A percentile compares a stretch with the other conserved stretches of the same genome.
phyloP scores from a whole-genome alignment of 2,329 filamentous ascomycete species.

The Stachybotrys chlorohalonatus region DNA sequence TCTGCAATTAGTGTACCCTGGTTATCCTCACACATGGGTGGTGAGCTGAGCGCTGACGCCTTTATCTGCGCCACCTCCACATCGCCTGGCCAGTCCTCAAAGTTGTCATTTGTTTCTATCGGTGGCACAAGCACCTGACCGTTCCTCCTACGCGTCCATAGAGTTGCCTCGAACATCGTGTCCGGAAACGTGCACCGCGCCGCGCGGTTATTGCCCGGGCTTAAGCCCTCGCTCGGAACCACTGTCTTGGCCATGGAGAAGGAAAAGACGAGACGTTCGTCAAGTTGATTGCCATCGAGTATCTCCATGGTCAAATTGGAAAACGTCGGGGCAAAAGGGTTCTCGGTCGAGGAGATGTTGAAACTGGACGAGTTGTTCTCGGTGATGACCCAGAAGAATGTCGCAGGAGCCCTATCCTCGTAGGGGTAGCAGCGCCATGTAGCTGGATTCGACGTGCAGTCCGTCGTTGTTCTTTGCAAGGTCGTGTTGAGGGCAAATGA shows the following conservation, averaged over 20 bases:
- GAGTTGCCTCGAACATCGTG: slow-evolving; percentile 44
- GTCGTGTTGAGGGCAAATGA: slow-evolving; percentile 52
- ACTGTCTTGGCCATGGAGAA: slow-evolving; percentile 43
- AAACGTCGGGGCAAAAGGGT: slow-evolving; percentile 49
- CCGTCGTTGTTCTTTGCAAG: slow-evolving; percentile 41
- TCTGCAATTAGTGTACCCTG: slow-evolving; percentile 25
- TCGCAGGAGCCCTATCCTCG: slow-evolving; percentile 30
- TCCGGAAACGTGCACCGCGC: slow-evolving; percentile 49
- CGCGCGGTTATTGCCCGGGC: slow-evolving; percentile 31
- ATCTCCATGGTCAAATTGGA: slow-evolving; percentile 39
- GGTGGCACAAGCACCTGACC: slow-evolving; percentile 8
- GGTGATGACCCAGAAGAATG: slow-evolving; percentile 54
- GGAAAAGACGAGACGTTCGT: slow-evolving; percentile 50
- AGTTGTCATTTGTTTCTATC: slow-evolving; percentile 11
- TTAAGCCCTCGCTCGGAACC: slow-evolving; percentile 34
- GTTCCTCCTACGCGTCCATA: slow-evolving; percentile 45
- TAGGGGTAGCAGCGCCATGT: slow-evolving; percentile 58
- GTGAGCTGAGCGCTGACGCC: slow-evolving; percentile 28
- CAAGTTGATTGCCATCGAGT: slow-evolving; percentile 32
- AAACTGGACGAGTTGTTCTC: slow-evolving; percentile 29
- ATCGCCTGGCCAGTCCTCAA: slow-evolving; percentile 46
- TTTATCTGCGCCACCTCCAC: slow-evolving; percentile 46
- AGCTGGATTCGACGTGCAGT: slow-evolving; percentile 47
- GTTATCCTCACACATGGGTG: slow-evolving; percentile 45
- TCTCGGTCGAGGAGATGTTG: slow-evolving; percentile 45